A percentile compares a stretch with the other conserved stretches of the same genome.
phyloP scores from a whole-genome alignment of 1,284 basidiomycete species.

The Rhodotorula mucilaginosa region DNA sequence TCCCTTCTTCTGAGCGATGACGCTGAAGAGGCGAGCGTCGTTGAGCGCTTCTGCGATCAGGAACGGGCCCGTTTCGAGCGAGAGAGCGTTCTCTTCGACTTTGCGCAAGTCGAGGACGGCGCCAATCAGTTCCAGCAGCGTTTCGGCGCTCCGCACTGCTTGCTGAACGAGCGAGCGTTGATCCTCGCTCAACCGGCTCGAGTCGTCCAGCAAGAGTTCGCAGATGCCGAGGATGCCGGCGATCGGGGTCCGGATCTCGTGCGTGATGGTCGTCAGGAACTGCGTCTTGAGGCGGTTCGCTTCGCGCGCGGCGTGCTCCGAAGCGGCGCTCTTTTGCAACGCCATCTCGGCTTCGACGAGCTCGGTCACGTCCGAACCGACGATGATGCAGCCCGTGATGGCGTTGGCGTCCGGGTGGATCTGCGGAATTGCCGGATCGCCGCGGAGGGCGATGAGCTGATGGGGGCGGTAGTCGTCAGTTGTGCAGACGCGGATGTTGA shows the following conservation, averaged over 20 bases:
- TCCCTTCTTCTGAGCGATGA: conserved; percentile 48
- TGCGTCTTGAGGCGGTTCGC: conserved; percentile 50
- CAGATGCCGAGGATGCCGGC: conserved; percentile 40
- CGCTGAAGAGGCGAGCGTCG: conserved; percentile 48
- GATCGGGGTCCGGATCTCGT: conserved; percentile 31
- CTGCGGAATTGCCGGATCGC: conserved; percentile 19
- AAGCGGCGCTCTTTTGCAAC: conserved; percentile 45
- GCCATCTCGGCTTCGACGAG: conserved; percentile 45
- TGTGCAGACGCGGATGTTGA: too few relatives aligned
- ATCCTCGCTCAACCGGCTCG: not conserved
- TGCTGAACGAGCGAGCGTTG: conserved; percentile 14
- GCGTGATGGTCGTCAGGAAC: conserved; percentile 45
- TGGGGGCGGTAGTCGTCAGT: not conserved
- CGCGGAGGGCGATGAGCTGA: conserved; percentile 23
- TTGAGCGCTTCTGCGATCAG: conserved; percentile 45
- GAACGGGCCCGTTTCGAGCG: conserved; percentile 48
- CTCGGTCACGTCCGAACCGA: conserved; percentile 47
- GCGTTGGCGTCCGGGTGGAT: conserved; percentile 14
- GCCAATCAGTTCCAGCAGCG: conserved; percentile 40
- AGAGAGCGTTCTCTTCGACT: conserved; percentile 49
- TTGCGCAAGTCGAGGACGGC: conserved; percentile 49
- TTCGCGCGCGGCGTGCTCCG: conserved; percentile 49
- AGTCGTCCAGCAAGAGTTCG: conserved; percentile 40
- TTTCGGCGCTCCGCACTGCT: conserved; percentile 40
- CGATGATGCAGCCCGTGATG: conserved; percentile 48